phyloP scores from a whole-genome alignment of 768 basidiomycete species.

The Lentinula detonsa region DNA sequence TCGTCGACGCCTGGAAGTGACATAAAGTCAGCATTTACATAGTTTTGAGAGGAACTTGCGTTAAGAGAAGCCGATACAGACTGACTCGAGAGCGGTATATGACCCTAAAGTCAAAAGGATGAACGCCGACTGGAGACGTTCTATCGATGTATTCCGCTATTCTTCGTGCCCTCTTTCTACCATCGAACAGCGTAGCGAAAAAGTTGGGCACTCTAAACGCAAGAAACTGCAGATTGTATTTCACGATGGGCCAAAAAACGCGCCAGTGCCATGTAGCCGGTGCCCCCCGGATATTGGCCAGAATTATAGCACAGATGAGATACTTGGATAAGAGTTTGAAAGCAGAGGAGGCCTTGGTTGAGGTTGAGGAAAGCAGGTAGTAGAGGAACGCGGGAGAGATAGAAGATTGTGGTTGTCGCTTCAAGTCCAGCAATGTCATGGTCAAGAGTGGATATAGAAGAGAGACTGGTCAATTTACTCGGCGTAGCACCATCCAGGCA shows the following conservation, averaged over 20 bases:
- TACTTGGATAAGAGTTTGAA: background rate
- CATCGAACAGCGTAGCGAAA: background rate
- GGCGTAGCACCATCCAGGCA: background rate
- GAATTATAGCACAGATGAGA: background rate
- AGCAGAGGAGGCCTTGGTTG: background rate
- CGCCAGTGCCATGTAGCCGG: conserved; percentile 5
- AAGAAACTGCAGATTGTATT: background rate
- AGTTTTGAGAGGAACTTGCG: background rate
- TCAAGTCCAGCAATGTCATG: background rate
- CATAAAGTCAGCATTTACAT: background rate
- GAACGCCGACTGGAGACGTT: conserved; percentile 1
- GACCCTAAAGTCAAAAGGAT: conserved; percentile 1
- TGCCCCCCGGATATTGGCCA: background rate
- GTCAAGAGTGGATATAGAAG: background rate
- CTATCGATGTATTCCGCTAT: background rate
- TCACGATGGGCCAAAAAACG: conserved; percentile 5
- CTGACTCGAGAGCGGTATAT: conserved; percentile 3
- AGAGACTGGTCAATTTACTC: background rate
- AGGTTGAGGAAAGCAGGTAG: background rate
- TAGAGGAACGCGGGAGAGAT: background rate
- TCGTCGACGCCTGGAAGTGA: conserved; percentile 7
- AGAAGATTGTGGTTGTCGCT: background rate
- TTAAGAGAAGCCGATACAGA: background rate
- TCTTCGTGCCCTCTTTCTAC: background rate
- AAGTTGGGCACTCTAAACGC: background rate